Percentiles rank a stretch among this genome's conserved stretches.
phyloP scores from a whole-genome alignment of 345 rosid species.

The Citrus glauca region DNA sequence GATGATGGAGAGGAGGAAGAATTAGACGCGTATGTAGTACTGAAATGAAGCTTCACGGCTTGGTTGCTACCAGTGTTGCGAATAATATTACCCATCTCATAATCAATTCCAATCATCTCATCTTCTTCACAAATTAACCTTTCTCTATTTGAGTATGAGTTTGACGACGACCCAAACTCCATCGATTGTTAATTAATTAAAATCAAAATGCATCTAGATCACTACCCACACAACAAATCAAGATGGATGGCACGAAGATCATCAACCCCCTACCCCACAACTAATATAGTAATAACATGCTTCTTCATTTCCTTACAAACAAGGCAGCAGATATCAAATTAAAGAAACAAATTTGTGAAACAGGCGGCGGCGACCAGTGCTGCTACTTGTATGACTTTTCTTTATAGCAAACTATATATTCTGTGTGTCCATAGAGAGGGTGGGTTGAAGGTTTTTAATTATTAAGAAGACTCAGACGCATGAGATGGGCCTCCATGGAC shows the following conservation, averaged over 20 bases:
- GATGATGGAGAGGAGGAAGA: conserved; percentile 33
- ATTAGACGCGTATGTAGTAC: conserved; percentile 3
- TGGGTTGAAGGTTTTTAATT: too few species aligned
- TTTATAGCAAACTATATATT: too few species aligned
- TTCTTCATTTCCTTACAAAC: too few species aligned
- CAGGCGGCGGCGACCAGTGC: too few species aligned
- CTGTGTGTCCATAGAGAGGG: too few species aligned
- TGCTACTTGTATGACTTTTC: too few species aligned
- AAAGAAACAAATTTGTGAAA: too few species aligned
- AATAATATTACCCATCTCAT: conserved; percentile 10
- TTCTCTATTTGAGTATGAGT: conserved; percentile 1
- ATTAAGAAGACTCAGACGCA: neutral
- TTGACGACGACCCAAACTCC: conserved; percentile 21
- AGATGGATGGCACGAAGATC: neutral
- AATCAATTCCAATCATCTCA: neutral
- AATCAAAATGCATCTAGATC: neutral
- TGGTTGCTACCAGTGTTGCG: neutral
- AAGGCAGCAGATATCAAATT: too few species aligned
- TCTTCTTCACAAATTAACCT: conserved; percentile 25
- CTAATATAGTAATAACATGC: too few species aligned
- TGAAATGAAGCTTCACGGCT: conserved; percentile 16
- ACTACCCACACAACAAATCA: neutral
- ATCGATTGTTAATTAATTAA: conserved; percentile 4
- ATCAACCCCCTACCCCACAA: neutral
- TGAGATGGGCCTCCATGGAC: neutral